A percentile compares a stretch with the other conserved stretches of the same genome.
Evolutionary conservation across 2,329 filamentous ascomycete genomes (phyloP).

Genomic region (Microthyrium microscopicum): DNA sequence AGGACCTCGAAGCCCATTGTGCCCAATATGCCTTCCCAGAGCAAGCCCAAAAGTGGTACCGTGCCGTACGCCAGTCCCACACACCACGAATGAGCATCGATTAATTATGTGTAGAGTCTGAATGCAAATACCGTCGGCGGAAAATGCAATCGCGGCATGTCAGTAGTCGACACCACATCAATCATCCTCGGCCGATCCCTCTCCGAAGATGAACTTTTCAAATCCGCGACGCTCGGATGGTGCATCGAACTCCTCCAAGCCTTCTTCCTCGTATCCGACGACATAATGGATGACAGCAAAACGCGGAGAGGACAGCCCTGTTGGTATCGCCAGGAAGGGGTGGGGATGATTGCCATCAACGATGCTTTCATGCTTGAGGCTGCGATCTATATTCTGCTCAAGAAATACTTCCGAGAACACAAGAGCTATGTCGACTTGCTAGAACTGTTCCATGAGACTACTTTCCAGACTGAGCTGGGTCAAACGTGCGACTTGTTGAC

Average conservation of each 20-base stretch:
- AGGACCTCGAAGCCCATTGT: conserved; percentile 65
- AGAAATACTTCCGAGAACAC: conserved; percentile 83
- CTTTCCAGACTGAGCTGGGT: conserved; percentile 87
- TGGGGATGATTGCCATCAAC: conserved; percentile 96
- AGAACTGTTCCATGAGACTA: conserved; percentile 91
- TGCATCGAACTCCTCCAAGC: conserved; percentile 96
- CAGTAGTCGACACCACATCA: conserved; percentile 78
- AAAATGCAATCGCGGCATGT: conserved; percentile 98
- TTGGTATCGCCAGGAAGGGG: conserved; percentile 82
- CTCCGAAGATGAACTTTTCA: conserved; percentile 69
- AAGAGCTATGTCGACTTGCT: conserved; percentile 78
- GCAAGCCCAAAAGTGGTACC: conserved; percentile 72
- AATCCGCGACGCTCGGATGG: conserved; percentile 81
- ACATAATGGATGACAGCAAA: conserved; percentile 95
- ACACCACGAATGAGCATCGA: not conserved
- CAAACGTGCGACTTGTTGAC: conserved; percentile 91
- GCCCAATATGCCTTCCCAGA: conserved; percentile 69
- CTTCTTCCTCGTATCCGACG: conserved; percentile 96
- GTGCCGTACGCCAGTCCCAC: conserved; percentile 1
- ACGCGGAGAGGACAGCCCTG: conserved; percentile 88
- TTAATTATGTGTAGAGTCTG: conserved; percentile 42
- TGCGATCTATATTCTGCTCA: conserved; percentile 76
- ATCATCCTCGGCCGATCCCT: conserved; percentile 60
- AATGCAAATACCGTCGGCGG: conserved; percentile 79
- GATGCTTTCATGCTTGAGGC: conserved; percentile 92